Evolutionary conservation across 2,329 filamentous ascomycete genomes (phyloP).

Genomic region (Aspergillus japonicus): DNA sequence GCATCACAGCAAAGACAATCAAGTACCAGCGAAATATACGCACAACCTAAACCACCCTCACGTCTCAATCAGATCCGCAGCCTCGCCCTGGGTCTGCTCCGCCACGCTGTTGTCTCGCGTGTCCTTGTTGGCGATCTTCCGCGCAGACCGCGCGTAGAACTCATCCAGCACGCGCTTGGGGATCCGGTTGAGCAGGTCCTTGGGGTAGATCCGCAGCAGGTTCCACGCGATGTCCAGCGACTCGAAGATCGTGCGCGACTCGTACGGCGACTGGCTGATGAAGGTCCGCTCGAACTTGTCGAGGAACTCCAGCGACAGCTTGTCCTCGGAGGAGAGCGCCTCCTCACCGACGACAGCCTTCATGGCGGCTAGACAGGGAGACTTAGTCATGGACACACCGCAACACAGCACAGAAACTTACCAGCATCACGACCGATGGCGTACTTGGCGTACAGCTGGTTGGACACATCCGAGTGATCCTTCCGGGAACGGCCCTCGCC

Average conservation of each 20-base stretch:
- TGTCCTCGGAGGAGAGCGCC: slow-evolving; percentile 91
- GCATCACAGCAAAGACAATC: not conserved
- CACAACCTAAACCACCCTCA: slow-evolving; percentile 19
- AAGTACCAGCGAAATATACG: slow-evolving; percentile 1
- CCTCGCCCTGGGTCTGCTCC: slow-evolving; percentile 28
- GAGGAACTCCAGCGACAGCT: slow-evolving; percentile 94
- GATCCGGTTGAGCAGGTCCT: slow-evolving; percentile 95
- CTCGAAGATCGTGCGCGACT: slow-evolving; percentile 86
- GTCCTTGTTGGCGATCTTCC: slow-evolving; percentile 49
- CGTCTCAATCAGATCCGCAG: slow-evolving; percentile 44
- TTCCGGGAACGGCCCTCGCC: slow-evolving; percentile 94
- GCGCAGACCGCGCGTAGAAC: slow-evolving; percentile 66
- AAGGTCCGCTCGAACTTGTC: slow-evolving; percentile 98
- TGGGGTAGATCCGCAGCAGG: slow-evolving; percentile 93
- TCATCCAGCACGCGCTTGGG: slow-evolving; percentile 79
- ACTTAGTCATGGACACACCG: not conserved
- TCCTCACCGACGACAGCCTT: slow-evolving; percentile 99
- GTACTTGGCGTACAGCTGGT: slow-evolving; percentile 99
- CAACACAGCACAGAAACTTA: slow-evolving; percentile 25
- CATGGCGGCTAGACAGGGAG: slow-evolving; percentile 68
- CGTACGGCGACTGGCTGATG: slow-evolving; percentile 88
- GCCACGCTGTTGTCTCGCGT: slow-evolving; percentile 45
- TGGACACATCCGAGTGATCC: slow-evolving; percentile 97
- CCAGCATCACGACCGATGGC: slow-evolving; percentile 93
- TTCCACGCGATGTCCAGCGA: slow-evolving; percentile 96